Percentiles rank a stretch among this genome's conserved stretches.
Evolutionary conservation across 208 protist genomes (phyloP).

Genomic region (Trypanosoma mega): DNA sequence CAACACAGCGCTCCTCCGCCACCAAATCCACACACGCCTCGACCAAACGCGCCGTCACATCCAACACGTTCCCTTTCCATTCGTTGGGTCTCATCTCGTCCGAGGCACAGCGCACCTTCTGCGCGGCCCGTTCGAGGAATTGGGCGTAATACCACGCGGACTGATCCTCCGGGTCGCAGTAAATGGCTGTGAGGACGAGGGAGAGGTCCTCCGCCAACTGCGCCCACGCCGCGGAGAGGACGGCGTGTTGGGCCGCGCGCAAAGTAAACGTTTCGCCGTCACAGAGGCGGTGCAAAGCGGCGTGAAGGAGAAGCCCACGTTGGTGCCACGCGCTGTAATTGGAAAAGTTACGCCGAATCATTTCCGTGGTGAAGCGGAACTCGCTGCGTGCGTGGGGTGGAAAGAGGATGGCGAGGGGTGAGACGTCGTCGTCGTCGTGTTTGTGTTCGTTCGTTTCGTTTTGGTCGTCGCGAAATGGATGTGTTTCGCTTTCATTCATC

Average conservation of each 20-base stretch:
- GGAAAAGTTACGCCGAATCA: constrained; percentile 95
- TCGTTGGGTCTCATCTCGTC: too few relatives aligned
- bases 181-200: constrained; percentile 71
- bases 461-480: too few relatives aligned
- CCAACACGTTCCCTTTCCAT: too few relatives aligned
- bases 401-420: constrained; percentile 24
- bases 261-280: too few relatives aligned
- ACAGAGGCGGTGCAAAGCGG: constrained; percentile 32
- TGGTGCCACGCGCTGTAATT: constrained; percentile 98
- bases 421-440: background rate
- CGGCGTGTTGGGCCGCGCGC: too few relatives aligned
- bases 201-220: constrained; percentile 55
- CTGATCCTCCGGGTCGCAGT: constrained; percentile 88
- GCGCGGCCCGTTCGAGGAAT: constrained; percentile 29
- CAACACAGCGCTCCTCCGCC: constrained; percentile 39
- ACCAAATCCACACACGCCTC: constrained; percentile 45
- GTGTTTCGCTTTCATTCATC: too few relatives aligned
- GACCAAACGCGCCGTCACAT: constrained; percentile 39
- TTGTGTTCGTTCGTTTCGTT: too few relatives aligned
- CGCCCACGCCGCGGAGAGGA: constrained; percentile 9
- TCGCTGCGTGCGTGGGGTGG: constrained; percentile 48
- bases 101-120: background rate
- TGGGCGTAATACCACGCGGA: constrained; percentile 85
- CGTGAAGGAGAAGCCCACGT: constrained; percentile 56
- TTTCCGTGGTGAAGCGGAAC: constrained; percentile 75